Conservation (phyloP, 768 basidiomycete genomes). For the Pulveroboletus sp. region DNA sequence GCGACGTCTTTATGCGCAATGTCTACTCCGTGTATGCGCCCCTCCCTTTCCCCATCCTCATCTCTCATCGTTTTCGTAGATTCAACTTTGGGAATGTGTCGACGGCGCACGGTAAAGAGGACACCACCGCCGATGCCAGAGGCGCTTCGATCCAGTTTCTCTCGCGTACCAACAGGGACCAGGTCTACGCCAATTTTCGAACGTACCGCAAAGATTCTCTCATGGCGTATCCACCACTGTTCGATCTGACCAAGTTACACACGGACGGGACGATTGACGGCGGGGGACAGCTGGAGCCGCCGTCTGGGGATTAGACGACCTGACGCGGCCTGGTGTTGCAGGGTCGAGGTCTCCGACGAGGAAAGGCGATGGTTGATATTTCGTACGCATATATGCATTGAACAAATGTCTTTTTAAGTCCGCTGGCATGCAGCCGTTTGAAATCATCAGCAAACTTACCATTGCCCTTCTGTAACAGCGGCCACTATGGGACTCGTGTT, state of each 20-base stretch:
- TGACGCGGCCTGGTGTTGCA: neutral
- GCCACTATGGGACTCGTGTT: no score
- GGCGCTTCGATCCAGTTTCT: slow-evolving; percentile 42
- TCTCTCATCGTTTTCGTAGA: slow-evolving; percentile 15
- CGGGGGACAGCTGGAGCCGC: slow-evolving; percentile 18
- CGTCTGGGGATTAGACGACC: neutral
- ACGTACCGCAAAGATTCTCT: slow-evolving; percentile 11
- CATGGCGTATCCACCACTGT: slow-evolving; percentile 19
- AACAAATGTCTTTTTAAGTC: no score
- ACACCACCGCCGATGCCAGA: slow-evolving; percentile 10
- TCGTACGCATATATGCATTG: neutral
- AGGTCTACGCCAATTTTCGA: slow-evolving; percentile 32
- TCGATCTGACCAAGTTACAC: slow-evolving; percentile 18
- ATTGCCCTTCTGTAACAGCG: no score
- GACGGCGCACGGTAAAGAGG: neutral
- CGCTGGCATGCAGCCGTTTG: no score
- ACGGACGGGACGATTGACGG: slow-evolving; percentile 20
- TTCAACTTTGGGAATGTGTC: slow-evolving; percentile 42
- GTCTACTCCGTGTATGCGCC: slow-evolving; percentile 41
- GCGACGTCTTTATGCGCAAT: slow-evolving; percentile 46
- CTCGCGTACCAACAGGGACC: slow-evolving; percentile 33
- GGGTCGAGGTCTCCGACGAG: neutral
- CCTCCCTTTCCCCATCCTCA: no score
- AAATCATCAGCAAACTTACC: no score
- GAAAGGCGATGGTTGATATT: neutral